Conservation (phyloP, 2,329 filamentous ascomycete species). For the Macrophomina tecta region DNA sequence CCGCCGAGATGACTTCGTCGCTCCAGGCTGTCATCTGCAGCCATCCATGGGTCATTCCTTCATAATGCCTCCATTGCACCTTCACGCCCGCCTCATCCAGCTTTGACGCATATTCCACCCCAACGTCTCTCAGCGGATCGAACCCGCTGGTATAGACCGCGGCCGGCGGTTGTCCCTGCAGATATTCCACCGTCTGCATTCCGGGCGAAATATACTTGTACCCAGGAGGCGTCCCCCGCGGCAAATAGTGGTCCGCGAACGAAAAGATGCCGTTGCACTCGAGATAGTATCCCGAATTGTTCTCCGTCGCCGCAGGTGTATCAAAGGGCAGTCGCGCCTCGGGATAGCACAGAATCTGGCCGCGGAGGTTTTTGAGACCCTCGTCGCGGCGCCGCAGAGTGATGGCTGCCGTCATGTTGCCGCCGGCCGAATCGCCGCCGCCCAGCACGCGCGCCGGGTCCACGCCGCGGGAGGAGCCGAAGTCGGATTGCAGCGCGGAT, state of each 20-base stretch:
- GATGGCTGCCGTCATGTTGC: no score
- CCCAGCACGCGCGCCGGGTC: conserved; percentile 38
- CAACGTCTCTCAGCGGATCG: conserved; percentile 41
- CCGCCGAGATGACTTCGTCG: conserved; percentile 33
- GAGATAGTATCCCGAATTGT: conserved; percentile 44
- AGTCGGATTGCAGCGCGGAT: conserved; percentile 35
- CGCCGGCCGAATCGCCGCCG: conserved; percentile 39
- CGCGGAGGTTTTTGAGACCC: conserved; percentile 32
- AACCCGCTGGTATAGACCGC: conserved; percentile 42
- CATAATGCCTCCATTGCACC: conserved; percentile 38
- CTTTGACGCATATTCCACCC: conserved; percentile 36
- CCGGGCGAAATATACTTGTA: conserved; percentile 41
- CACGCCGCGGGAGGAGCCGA: conserved; percentile 37
- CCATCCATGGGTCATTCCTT: conserved; percentile 39
- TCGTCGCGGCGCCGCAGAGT: no score
- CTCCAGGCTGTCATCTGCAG: conserved; percentile 43
- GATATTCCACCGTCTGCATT: conserved; percentile 35
- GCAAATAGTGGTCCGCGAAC: conserved; percentile 44
- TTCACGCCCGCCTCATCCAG: conserved; percentile 37
- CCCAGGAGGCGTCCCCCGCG: conserved; percentile 33
- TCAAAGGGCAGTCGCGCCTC: conserved; percentile 37
- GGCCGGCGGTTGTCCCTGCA: conserved; percentile 37
- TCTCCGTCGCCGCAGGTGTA: conserved; percentile 39
- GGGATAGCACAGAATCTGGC: conserved; percentile 45
- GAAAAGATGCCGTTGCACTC: conserved; percentile 45